Percentiles rank a stretch among this genome's conserved stretches.
Conservation (phyloP, 495 filamentous ascomycete genomes). For the Pyrenula massariospora region DNA sequence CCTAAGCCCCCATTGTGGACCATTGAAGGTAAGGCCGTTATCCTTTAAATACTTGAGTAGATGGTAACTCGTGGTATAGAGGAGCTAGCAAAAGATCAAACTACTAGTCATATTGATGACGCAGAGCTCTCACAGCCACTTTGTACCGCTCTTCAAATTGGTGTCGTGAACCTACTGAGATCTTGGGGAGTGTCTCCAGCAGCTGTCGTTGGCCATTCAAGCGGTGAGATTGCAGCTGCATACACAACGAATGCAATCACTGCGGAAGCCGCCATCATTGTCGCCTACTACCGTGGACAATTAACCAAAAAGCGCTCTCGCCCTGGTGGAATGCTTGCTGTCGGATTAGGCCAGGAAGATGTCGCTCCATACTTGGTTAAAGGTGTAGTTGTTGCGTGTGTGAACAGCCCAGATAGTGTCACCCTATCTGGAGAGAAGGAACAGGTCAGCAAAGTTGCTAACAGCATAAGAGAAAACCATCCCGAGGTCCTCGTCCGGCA, state of each 20-base stretch:
- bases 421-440: slow-evolving; percentile 14
- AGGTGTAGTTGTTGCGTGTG: neutral
- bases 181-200: slow-evolving; percentile 1
- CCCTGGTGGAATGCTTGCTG: slow-evolving; percentile 11
- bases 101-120: neutral
- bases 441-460: slow-evolving; percentile 22
- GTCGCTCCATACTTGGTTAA: neutral
- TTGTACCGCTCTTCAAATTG: slow-evolving; percentile 10
- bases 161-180: slow-evolving; percentile 1
- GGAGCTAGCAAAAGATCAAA: too few species aligned
- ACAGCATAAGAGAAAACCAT: slow-evolving; percentile 6
- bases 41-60: too few species aligned
- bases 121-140: slow-evolving; percentile 9
- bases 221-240: slow-evolving; percentile 52
- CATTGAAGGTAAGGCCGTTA: slow-evolving; percentile 6
- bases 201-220: slow-evolving; percentile 48
- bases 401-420: slow-evolving; percentile 3
- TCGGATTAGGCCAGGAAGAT: slow-evolving; percentile 10
- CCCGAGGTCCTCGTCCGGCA: slow-evolving; percentile 18
- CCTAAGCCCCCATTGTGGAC: slow-evolving; percentile 6
- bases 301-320: neutral
- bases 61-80: too few species aligned
- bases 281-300: slow-evolving; percentile 14
- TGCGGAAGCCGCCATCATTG: slow-evolving; percentile 18
- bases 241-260: slow-evolving; percentile 40